Percentiles rank a stretch among this genome's conserved stretches.
phyloP scores from a whole-genome alignment of 805 yeast species.

The Grigorovia jiainica region DNA sequence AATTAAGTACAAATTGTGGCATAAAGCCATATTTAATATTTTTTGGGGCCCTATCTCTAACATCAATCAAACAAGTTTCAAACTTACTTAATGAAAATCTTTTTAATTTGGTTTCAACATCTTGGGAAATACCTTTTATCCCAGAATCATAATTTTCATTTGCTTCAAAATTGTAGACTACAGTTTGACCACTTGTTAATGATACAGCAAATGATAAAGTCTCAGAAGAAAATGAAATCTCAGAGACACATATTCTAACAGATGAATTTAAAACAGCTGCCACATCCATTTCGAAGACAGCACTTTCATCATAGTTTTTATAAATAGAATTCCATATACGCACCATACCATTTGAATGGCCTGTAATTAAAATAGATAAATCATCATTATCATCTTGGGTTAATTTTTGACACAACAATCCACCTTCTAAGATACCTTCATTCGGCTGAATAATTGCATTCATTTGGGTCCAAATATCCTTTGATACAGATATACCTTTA shows the following conservation, averaged over 20 bases:
- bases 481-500: constrained; percentile 44
- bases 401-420: constrained; percentile 35
- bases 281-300: constrained; percentile 51
- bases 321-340: constrained; percentile 78
- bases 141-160: constrained; percentile 36
- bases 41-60: constrained; percentile 44
- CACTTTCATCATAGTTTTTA: constrained; percentile 53
- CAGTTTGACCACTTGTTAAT: constrained; percentile 59
- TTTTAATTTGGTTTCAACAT: constrained; percentile 16
- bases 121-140: constrained; percentile 6
- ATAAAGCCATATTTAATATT: constrained; percentile 49
- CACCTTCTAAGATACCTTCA: constrained; percentile 60
- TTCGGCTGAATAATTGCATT: constrained; percentile 31
- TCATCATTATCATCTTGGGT: constrained; percentile 38
- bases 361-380: constrained; percentile 62
- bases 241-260: constrained; percentile 37
- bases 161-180: constrained; percentile 58
- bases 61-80: constrained; percentile 32
- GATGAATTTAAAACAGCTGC: constrained; percentile 39
- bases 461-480: constrained; percentile 69
- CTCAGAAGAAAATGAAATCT: constrained; percentile 67
- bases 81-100: constrained; percentile 16
- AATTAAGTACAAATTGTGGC: constrained; percentile 43
- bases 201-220: constrained; percentile 66
- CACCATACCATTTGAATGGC: constrained; percentile 77